phyloP scores from a whole-genome alignment of 2,329 filamentous ascomycete genomes.

The Ceratocystiopsis minuta region DNA sequence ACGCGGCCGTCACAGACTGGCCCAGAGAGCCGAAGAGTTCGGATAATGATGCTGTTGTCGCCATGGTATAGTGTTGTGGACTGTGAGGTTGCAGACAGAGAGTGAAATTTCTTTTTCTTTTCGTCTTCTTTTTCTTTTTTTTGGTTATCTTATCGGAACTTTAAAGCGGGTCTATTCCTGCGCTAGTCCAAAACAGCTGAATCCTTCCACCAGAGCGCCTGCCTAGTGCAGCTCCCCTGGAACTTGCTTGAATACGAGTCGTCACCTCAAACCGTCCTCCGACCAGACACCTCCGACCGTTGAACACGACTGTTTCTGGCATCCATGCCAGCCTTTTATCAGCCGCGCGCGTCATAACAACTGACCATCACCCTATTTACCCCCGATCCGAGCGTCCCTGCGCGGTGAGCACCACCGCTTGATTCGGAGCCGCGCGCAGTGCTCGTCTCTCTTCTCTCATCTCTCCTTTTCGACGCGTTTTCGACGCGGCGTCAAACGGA shows the following conservation, averaged over 20 bases:
- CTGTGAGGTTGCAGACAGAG: background rate
- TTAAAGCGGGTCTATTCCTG: background rate
- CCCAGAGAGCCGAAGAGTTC: slow-evolving; percentile 38
- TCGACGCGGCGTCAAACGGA: no score
- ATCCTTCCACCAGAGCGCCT: background rate
- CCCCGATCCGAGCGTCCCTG: no score
- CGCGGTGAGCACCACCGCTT: no score
- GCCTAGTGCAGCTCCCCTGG: background rate
- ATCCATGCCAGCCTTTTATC: no score
- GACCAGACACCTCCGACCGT: no score
- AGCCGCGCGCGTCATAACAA: no score
- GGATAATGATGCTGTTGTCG: slow-evolving; percentile 15
- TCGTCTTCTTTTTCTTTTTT: slow-evolving; percentile 6
- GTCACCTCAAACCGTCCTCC: no score
- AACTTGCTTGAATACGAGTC: background rate
- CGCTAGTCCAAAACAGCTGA: background rate
- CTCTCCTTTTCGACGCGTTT: no score
- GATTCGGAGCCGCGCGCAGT: no score
- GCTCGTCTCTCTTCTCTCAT: no score
- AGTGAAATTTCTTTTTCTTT: background rate
- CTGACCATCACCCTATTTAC: no score
- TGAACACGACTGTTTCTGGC: no score
- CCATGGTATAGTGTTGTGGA: slow-evolving; percentile 10
- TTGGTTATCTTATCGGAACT: background rate
- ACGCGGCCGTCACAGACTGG: slow-evolving; percentile 41